Evolutionary conservation across 1,284 basidiomycete genomes (phyloP).

Genomic region (Laetiporus sulphureus): DNA sequence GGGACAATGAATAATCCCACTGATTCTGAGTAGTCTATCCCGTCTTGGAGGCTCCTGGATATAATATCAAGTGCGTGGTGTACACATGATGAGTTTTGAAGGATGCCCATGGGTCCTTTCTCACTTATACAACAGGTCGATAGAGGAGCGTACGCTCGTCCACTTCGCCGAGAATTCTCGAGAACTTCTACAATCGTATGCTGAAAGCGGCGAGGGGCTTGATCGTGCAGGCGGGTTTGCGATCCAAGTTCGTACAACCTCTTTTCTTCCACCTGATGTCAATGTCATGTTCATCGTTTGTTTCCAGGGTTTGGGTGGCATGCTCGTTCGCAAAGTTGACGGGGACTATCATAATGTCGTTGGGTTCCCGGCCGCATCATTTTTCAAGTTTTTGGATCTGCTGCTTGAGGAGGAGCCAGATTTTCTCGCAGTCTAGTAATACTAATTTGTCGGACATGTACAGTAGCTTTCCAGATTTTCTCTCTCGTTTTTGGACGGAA

Average conservation of each 20-base stretch:
- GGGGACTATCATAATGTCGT: slow-evolving; percentile 93
- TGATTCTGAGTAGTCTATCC: slow-evolving; percentile 61
- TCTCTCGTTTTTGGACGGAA: too few relatives aligned
- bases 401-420: slow-evolving; percentile 69
- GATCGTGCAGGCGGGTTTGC: slow-evolving; percentile 95
- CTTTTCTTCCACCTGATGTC: not conserved
- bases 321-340: slow-evolving; percentile 80
- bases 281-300: not conserved
- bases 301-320: slow-evolving; percentile 68
- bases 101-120: not conserved
- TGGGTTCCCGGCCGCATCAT: slow-evolving; percentile 80
- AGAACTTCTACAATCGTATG: slow-evolving; percentile 76
- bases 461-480: too few relatives aligned
- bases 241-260: slow-evolving; percentile 59
- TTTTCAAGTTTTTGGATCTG: slow-evolving; percentile 64
- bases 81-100: not conserved
- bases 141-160: slow-evolving; percentile 79
- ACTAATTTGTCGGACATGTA: too few relatives aligned
- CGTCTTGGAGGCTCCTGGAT: slow-evolving; percentile 80
- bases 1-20: not conserved
- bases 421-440: slow-evolving; percentile 43
- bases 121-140: too few relatives aligned
- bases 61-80: slow-evolving; percentile 61
- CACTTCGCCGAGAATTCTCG: slow-evolving; percentile 71
- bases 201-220: slow-evolving; percentile 82